phyloP scores from a whole-genome alignment of 257 asterid species.

The Jacaranda copaia region DNA sequence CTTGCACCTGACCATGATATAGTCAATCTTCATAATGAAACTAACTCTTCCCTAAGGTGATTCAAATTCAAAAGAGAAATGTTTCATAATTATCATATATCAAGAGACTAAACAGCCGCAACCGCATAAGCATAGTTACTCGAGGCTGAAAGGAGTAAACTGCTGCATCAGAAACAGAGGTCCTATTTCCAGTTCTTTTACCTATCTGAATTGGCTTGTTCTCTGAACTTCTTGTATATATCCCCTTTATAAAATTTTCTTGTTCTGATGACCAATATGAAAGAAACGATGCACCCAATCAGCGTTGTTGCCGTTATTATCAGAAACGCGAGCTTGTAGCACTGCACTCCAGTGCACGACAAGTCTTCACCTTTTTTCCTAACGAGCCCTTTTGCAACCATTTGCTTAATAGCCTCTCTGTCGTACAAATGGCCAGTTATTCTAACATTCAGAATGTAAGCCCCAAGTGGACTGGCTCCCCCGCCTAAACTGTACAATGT shows the following conservation, averaged over 20 bases:
- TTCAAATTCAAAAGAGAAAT: neutral
- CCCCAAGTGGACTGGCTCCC: slow-evolving; percentile 69
- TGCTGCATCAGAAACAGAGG: slow-evolving; percentile 19
- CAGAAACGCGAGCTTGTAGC: slow-evolving; percentile 58
- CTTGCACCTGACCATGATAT: too few relatives aligned
- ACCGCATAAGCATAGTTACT: too few relatives aligned
- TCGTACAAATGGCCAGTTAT: slow-evolving; percentile 55
- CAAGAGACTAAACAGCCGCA: neutral
- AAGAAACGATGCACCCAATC: slow-evolving; percentile 52
- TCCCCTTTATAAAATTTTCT: slow-evolving; percentile 62
- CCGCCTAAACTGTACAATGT: slow-evolving; percentile 58
- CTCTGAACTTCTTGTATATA: slow-evolving; percentile 65
- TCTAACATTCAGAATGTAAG: slow-evolving; percentile 56
- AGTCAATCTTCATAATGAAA: too few relatives aligned
- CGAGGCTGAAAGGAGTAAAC: too few relatives aligned
- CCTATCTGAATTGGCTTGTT: slow-evolving; percentile 18
- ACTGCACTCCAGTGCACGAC: slow-evolving; percentile 58
- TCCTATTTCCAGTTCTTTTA: neutral
- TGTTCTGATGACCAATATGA: slow-evolving; percentile 53
- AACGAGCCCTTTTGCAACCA: slow-evolving; percentile 41
- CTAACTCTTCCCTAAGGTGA: too few relatives aligned
- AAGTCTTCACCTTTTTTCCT: slow-evolving; percentile 53
- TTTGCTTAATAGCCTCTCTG: slow-evolving; percentile 53
- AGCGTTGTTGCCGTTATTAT: slow-evolving; percentile 56
- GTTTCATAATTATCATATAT: neutral